These are phyloP conservation scores for Blastocystis sp. DNA, from an alignment of 352 stramenopile genomes.

Conservation along the genomic window DNA sequence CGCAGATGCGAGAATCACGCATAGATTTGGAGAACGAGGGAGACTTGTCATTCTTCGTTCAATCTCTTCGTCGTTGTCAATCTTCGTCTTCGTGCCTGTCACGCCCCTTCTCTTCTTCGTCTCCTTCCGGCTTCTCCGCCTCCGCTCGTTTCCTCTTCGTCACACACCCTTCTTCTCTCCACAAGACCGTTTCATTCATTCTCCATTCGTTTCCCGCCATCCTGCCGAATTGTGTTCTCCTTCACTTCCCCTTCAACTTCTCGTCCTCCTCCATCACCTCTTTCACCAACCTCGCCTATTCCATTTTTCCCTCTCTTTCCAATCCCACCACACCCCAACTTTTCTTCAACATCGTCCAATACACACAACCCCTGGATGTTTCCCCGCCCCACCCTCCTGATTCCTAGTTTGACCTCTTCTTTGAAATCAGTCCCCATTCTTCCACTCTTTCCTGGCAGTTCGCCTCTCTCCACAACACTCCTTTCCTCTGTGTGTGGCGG, in stretches of 20 bases:
- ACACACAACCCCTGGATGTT: background rate
- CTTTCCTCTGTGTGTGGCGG: constrained; percentile 10
- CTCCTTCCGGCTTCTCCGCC: no score
- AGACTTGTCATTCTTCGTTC: background rate
- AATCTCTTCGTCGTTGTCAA: background rate
- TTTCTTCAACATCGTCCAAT: background rate
- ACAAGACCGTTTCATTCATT: background rate
- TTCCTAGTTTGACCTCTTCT: background rate
- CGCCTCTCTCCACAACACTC: no score
- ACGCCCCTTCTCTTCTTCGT: no score
- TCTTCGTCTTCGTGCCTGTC: background rate
- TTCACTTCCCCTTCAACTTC: background rate
- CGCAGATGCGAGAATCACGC: background rate
- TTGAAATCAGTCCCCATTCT: background rate
- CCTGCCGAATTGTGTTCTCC: background rate
- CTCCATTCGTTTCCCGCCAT: background rate
- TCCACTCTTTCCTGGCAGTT: background rate
- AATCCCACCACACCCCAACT: background rate
- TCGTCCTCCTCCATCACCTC: background rate
- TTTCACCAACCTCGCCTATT: background rate
- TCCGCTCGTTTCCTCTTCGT: background rate
- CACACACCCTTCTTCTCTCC: background rate
- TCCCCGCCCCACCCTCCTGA: background rate
- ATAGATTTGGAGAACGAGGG: background rate
- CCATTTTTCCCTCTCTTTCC: background rate